A percentile compares a stretch with the other conserved stretches of the same genome.
These are phyloP conservation scores for Coemansia sp. DNA, from an alignment of 192 early-diverging fungal species.

Conservation along the genomic window DNA sequence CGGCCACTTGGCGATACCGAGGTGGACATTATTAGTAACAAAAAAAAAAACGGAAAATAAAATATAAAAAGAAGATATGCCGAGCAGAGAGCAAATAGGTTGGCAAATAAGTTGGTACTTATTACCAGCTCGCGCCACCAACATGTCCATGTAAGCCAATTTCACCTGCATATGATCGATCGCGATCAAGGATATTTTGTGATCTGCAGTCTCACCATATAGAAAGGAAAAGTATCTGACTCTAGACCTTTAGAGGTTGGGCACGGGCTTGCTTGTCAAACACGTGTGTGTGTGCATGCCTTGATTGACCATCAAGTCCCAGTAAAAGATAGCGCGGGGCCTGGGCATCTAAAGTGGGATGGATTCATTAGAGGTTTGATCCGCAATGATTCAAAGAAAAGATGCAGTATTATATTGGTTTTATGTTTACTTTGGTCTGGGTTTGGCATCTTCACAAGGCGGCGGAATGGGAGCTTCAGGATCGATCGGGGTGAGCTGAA, in stretches of 20 bases:
- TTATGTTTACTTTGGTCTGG: constrained; percentile 21
- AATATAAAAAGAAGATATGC: constrained; percentile 2
- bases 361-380: not conserved
- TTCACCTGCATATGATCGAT: not conserved
- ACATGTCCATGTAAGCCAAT: not conserved
- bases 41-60: not conserved
- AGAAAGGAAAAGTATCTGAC: not conserved
- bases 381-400: not conserved
- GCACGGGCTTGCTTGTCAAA: not conserved
- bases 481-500: constrained; percentile 82
- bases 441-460: constrained; percentile 69
- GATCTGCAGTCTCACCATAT: not conserved
- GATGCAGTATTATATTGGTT: not conserved
- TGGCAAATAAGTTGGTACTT: not conserved
- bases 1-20: constrained; percentile 10
- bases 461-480: constrained; percentile 80
- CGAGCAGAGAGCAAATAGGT: not conserved
- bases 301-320: not conserved
- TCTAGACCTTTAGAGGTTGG: not conserved
- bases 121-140: not conserved
- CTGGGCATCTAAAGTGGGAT: not conserved
- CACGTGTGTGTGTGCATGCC: not conserved
- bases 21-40: constrained; percentile 16
- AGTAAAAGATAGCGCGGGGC: not conserved
- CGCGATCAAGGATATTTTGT: not conserved